These are phyloP conservation scores for Apophysomyces ossiformis DNA, from an alignment of 371 early-diverging fungal genomes.

Conservation along the genomic window DNA sequence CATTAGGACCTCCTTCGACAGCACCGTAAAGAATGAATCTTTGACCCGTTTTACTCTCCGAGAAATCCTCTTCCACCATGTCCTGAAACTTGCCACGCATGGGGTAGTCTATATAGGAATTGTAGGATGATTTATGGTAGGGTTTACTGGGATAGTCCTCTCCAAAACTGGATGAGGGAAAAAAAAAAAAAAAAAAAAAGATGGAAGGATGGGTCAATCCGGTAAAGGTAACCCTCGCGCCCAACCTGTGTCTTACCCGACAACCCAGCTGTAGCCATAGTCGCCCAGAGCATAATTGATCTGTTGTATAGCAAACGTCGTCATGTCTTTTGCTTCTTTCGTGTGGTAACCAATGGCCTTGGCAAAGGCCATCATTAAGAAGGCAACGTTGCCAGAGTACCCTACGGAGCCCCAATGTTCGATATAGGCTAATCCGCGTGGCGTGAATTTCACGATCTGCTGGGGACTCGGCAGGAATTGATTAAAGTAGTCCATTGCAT, in stretches of 20 bases:
- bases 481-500: slow-evolving; percentile 53
- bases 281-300: slow-evolving; percentile 67
- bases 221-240: not conserved
- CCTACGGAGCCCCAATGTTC: slow-evolving; percentile 63
- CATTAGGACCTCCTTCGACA: slow-evolving; percentile 56
- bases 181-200: too few relatives aligned
- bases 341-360: slow-evolving; percentile 43
- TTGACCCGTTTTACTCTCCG: slow-evolving; percentile 42
- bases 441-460: slow-evolving; percentile 53
- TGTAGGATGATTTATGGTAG: slow-evolving; percentile 63
- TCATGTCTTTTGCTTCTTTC: slow-evolving; percentile 38
- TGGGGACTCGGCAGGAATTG: slow-evolving; percentile 52
- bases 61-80: slow-evolving; percentile 52
- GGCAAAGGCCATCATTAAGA: slow-evolving; percentile 57
- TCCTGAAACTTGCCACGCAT: slow-evolving; percentile 54
- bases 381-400: slow-evolving; percentile 57
- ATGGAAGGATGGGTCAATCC: too few relatives aligned
- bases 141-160: slow-evolving; percentile 56
- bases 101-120: slow-evolving; percentile 60
- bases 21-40: slow-evolving; percentile 63
- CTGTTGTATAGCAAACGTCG: slow-evolving; percentile 57
- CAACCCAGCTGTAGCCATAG: slow-evolving; percentile 60
- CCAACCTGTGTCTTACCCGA: slow-evolving; percentile 30
- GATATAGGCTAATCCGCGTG: slow-evolving; percentile 60
- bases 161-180: slow-evolving; percentile 38